These are phyloP conservation scores for Powellomyces hirtus DNA, from an alignment of 192 early-diverging fungal species.

Conservation along the genomic window DNA sequence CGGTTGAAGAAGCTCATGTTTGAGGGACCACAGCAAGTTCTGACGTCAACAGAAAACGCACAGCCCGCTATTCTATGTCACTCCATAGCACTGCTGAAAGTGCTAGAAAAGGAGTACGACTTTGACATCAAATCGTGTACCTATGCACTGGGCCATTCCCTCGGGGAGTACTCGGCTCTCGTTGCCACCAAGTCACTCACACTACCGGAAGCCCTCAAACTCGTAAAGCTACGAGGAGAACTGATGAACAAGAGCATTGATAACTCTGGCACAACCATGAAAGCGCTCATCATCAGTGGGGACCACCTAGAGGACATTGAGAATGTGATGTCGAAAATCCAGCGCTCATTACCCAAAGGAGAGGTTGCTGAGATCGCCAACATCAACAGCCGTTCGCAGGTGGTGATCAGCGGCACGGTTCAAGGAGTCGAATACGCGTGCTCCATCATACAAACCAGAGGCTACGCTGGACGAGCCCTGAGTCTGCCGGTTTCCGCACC, in stretches of 20 bases:
- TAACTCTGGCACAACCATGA: constrained; percentile 80
- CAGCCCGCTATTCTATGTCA: constrained; percentile 92
- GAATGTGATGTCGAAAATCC: constrained; percentile 63
- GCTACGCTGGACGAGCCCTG: constrained; percentile 82
- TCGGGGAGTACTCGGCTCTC: constrained; percentile 82
- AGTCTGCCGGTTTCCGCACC: constrained; percentile 93
- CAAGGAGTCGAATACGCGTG: constrained; percentile 84
- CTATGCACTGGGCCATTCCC: constrained; percentile 85
- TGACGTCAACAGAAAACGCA: constrained; percentile 72
- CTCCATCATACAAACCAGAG: constrained; percentile 72
- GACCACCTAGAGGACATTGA: constrained; percentile 70
- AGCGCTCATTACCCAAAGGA: constrained; percentile 55
- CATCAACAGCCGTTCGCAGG: constrained; percentile 60
- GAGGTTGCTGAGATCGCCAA: constrained; percentile 88
- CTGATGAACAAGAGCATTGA: constrained; percentile 79
- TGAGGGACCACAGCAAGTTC: constrained; percentile 65
- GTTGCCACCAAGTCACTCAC: constrained; percentile 55
- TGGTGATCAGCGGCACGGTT: constrained; percentile 88
- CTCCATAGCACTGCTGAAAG: constrained; percentile 81
- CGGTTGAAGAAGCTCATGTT: constrained; percentile 79
- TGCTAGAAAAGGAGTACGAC: constrained; percentile 80
- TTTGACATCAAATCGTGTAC: constrained; percentile 74
- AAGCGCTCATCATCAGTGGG: constrained; percentile 78
- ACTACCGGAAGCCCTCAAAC: constrained; percentile 75
- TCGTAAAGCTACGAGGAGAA: constrained; percentile 84